A percentile compares a stretch with the other conserved stretches of the same genome.
These are phyloP conservation scores for Xylaria polymorpha DNA, from an alignment of 2,329 filamentous ascomycete genomes.

Conservation along the genomic window DNA sequence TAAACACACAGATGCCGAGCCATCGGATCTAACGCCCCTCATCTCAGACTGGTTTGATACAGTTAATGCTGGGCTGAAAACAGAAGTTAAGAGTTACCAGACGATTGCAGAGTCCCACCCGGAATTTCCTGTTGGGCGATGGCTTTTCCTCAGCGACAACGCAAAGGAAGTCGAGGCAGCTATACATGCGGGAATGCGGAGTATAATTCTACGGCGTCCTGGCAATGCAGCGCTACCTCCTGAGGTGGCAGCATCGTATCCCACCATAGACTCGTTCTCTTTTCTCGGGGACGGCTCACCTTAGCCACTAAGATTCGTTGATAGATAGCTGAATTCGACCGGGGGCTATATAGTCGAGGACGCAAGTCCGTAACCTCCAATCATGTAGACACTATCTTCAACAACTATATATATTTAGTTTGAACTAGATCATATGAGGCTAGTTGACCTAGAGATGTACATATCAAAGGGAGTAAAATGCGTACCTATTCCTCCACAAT, in stretches of 20 bases:
- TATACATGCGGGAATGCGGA: constrained; percentile 70
- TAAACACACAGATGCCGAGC: constrained; percentile 69
- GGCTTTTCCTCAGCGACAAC: constrained; percentile 87
- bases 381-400: neutral
- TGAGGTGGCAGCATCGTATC: constrained; percentile 55
- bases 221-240: constrained; percentile 74
- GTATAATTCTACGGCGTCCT: constrained; percentile 71
- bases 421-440: neutral
- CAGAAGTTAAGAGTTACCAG: constrained; percentile 72
- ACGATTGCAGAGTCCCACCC: constrained; percentile 67
- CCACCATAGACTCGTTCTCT: constrained; percentile 49
- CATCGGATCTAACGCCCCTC: constrained; percentile 68
- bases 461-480: neutral
- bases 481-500: neutral
- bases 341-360: neutral
- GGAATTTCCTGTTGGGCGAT: constrained; percentile 61
- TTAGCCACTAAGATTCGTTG: neutral
- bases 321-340: neutral
- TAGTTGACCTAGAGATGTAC: neutral
- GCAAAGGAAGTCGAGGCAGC: constrained; percentile 75
- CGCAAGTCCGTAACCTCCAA: neutral
- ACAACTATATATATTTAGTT: neutral
- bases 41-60: constrained; percentile 82
- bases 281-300: constrained; percentile 42
- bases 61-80: constrained; percentile 81